Base-by-base conservation (phyloP, 2,329 filamentous ascomycete genomes). In the Emergomyces orientalis region DNA sequence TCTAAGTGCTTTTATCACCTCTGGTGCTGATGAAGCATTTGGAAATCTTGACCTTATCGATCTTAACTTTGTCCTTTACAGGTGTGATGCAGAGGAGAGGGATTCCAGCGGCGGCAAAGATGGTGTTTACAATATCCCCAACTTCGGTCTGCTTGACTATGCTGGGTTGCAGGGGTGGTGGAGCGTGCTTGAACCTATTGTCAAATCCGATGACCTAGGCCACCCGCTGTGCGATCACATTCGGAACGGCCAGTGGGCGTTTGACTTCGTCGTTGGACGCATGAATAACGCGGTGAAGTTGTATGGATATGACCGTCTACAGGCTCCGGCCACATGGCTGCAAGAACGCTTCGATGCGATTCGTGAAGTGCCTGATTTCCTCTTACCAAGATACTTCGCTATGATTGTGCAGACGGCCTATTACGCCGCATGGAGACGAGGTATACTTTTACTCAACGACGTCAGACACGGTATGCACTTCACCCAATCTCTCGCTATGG, bases 101-200 rank as follows among this genome's bases (percentile, higher is more conserved):
- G 91, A 94, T 68, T 85, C 84, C 7, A 96, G 89, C 66, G 83
- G 82, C 60, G 90, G 91, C 3, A 82, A 84, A 64, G 90, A 97
- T 72, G 93, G 94, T n/a, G 87, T 87, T 9, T 99, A 97, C 76
- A 84, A 87, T 60, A 88, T 99, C 66, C 94, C 94, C 1, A 87
- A 87, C 0, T 81, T 91, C 71, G 93, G 92, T 2, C 86, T 88
- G 64, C 82, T 97, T 51, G 90, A 97, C 1, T 99, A 97, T 74
- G 93, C 93, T 64, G 94, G 94, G 65, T 82, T 99, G n/a, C 94
- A 99, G 74, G 95, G 95, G 45, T 99, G 94, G 93, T 96, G 93
- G 91, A 97, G 91, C 73, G 80, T 96, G 0, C 79, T 99, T 51
- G 88, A 91, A 69, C 82, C 89, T 63, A 88, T 99, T 65, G 89